Percentiles rank a stretch among this genome's conserved stretches.
Evolutionary conservation across 208 protist species (phyloP).

Genomic region (Leishmania major): DNA sequence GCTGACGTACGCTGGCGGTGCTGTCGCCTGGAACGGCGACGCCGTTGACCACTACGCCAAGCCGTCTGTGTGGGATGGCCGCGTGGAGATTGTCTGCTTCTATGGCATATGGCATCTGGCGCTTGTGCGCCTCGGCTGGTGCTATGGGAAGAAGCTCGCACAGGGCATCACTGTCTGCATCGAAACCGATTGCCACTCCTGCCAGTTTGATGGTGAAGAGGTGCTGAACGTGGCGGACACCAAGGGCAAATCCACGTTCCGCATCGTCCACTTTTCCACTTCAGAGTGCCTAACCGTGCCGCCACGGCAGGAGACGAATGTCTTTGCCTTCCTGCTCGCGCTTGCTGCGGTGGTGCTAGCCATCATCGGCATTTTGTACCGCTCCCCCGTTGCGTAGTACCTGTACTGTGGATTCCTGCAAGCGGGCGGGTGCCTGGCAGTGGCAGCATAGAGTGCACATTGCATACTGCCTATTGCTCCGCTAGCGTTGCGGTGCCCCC

Average conservation of each 20-base stretch:
- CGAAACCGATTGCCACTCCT: conserved; percentile 21
- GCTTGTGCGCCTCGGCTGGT: conserved; percentile 44
- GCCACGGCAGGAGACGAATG: conserved; percentile 16
- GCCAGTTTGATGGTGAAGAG: conserved; percentile 67
- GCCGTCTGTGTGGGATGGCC: conserved; percentile 45
- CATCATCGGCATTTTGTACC: not conserved
- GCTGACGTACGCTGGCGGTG: conserved; percentile 57
- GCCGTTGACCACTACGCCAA: conserved; percentile 15
- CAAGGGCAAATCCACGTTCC: not conserved
- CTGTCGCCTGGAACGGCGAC: conserved; percentile 45
- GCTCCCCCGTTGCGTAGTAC: not conserved
- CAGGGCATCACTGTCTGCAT: conserved; percentile 47
- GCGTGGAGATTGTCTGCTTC: conserved; percentile 50
- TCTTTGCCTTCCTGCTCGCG: not conserved
- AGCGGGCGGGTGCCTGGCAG: not conserved
- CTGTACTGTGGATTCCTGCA: not conserved
- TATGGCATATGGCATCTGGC: conserved; percentile 65
- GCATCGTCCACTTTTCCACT: conserved; percentile 10
- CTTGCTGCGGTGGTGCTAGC: not conserved
- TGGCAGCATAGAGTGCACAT: not conserved
- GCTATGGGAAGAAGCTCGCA: conserved; percentile 49
- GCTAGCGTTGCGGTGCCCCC: not conserved
- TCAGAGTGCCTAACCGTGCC: conserved; percentile 21
- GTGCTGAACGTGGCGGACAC: conserved; percentile 1
- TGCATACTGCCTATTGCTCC: not conserved